phyloP scores from a whole-genome alignment of 2,329 filamentous ascomycete genomes.

The Ceratocystis eucalypticola region DNA sequence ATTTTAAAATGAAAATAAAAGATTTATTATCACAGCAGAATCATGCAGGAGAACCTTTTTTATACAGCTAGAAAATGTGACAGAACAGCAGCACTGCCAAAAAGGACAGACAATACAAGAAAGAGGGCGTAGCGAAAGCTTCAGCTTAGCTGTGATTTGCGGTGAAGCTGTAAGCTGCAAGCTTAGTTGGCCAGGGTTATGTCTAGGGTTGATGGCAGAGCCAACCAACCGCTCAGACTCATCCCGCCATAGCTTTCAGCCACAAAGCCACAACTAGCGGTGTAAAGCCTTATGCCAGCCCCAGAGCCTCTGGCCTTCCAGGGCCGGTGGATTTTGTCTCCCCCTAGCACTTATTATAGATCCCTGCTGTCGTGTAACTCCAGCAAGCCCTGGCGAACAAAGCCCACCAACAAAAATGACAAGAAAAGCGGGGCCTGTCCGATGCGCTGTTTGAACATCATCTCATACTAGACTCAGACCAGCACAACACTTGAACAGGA shows the following conservation, averaged over 20 bases:
- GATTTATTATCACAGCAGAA: background rate
- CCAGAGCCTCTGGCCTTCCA: background rate
- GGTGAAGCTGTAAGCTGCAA: too few species aligned
- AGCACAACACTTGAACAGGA: background rate
- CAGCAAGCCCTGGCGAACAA: background rate
- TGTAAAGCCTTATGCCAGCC: background rate
- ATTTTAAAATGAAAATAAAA: background rate
- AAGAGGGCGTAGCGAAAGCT: background rate
- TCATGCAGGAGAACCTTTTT: conserved; percentile 4
- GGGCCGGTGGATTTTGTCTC: background rate
- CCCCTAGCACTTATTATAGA: background rate
- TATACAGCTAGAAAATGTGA: conserved; percentile 6
- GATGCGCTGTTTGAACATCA: background rate
- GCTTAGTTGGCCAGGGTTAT: background rate
- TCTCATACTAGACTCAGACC: background rate
- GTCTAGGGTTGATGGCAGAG: background rate
- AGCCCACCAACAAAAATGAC: background rate
- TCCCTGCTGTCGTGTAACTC: background rate
- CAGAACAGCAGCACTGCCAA: conserved; percentile 1
- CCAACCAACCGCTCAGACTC: background rate
- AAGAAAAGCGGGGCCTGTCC: background rate
- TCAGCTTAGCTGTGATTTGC: background rate
- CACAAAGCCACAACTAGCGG: conserved; percentile 1
- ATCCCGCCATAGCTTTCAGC: too few species aligned
- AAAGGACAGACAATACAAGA: background rate